These are phyloP conservation scores for Quillaja saponaria DNA, from an alignment of 306 rosid species.

Conservation along the genomic window DNA sequence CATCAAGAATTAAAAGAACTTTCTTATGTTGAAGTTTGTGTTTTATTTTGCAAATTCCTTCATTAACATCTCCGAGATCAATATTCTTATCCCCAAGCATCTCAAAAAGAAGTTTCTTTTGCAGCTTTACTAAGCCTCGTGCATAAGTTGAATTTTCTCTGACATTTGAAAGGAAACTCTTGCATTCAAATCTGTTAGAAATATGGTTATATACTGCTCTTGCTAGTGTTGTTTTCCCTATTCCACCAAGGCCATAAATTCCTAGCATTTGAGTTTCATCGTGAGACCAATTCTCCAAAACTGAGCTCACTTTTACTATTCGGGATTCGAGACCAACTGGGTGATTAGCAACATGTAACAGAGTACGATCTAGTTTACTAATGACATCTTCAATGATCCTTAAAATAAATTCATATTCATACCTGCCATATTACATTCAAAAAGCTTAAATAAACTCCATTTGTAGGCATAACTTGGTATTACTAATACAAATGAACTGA, in stretches of 20 bases:
- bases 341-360: conserved; percentile 5
- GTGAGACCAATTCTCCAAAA: conserved; percentile 6
- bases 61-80: not conserved
- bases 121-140: conserved; percentile 21
- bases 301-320: not conserved
- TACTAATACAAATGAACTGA: not conserved
- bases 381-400: not conserved
- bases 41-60: conserved; percentile 19
- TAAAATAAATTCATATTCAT: not conserved
- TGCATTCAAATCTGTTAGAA: conserved; percentile 20
- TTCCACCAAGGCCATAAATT: conserved; percentile 23
- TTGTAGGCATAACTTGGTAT: too few species aligned
- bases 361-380: not conserved
- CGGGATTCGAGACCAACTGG: conserved; percentile 24
- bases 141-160: conserved; percentile 6
- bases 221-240: conserved; percentile 32
- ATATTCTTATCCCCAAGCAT: not conserved
- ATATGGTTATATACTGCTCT: conserved; percentile 22
- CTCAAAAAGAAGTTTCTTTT: not conserved
- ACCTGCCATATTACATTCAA: not conserved
- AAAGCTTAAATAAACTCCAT: not conserved
- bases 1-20: conserved; percentile 31
- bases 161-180: conserved; percentile 24
- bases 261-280: conserved; percentile 7
- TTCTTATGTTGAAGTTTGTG: conserved; percentile 9